Percentiles rank a stretch among this genome's conserved stretches.
These are phyloP conservation scores for Populus hybrid DNA, from an alignment of 441 rosid genomes.

Conservation along the genomic window DNA sequence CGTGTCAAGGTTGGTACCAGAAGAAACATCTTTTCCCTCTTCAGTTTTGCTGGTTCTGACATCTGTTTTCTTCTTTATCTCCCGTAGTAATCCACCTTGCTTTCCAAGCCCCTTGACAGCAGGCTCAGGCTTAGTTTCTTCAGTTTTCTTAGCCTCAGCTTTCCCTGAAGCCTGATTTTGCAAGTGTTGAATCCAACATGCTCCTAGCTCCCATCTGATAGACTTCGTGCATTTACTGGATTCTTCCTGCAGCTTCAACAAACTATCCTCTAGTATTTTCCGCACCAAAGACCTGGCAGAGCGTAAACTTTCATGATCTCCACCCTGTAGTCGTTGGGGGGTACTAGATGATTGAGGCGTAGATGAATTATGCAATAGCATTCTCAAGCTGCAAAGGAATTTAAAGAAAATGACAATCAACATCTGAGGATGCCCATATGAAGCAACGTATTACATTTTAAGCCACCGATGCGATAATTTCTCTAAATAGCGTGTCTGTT, in stretches of 20 bases:
- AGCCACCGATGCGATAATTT: background rate
- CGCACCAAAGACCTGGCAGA: too few species aligned
- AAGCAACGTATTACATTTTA: background rate
- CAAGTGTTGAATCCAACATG: constrained; percentile 71
- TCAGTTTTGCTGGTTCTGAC: constrained; percentile 37
- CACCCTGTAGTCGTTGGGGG: constrained; percentile 55
- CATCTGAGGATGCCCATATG: constrained; percentile 7
- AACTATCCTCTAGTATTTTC: constrained; percentile 45
- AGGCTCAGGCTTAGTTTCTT: constrained; percentile 50
- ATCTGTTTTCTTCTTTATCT: constrained; percentile 57
- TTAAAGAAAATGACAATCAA: constrained; percentile 20
- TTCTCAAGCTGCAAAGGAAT: constrained; percentile 48
- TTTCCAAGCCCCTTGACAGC: constrained; percentile 39
- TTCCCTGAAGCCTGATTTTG: constrained; percentile 68
- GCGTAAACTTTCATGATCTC: constrained; percentile 35
- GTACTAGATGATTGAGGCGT: constrained; percentile 33
- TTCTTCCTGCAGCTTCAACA: constrained; percentile 45
- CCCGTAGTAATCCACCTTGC: constrained; percentile 70
- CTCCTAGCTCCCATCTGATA: constrained; percentile 72
- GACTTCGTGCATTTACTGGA: constrained; percentile 28
- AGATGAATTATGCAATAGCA: constrained; percentile 47
- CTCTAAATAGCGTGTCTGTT: background rate
- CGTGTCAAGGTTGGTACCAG: constrained; percentile 33
- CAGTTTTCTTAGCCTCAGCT: constrained; percentile 64
- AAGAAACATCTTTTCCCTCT: constrained; percentile 34